Evolutionary conservation across 192 early-diverging fungal genomes (phyloP).

Genomic region (Coemansia sp.): DNA sequence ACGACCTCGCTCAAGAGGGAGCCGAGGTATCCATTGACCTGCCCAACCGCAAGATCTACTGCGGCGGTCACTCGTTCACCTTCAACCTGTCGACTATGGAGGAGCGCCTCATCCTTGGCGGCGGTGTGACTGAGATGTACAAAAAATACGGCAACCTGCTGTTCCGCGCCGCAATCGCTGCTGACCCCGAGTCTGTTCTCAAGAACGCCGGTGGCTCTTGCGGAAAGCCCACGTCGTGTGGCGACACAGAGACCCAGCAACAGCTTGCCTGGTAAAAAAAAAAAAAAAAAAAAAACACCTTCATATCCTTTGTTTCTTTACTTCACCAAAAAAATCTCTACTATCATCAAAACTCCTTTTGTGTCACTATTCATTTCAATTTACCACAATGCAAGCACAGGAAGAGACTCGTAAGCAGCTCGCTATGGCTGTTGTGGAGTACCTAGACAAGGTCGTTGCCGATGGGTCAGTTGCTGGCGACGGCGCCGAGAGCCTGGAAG

Average conservation of each 20-base stretch:
- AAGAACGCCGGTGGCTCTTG: conserved; percentile 50
- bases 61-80: conserved; percentile 59
- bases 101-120: conserved; percentile 70
- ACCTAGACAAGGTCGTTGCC: conserved; percentile 51
- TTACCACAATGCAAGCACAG: conserved; percentile 3
- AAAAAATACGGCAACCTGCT: conserved; percentile 71
- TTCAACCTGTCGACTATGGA: conserved; percentile 74
- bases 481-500: conserved; percentile 59
- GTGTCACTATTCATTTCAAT: neutral
- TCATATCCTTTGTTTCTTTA: neutral
- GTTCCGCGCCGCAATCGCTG: conserved; percentile 72
- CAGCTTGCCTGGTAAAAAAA: conserved; percentile 54
- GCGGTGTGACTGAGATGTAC: conserved; percentile 82
- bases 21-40: conserved; percentile 71
- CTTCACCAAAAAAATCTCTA: neutral
- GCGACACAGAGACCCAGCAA: conserved; percentile 41
- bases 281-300: too few species aligned
- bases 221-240: conserved; percentile 46
- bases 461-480: conserved; percentile 40
- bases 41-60: conserved; percentile 65
- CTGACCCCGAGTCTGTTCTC: conserved; percentile 57
- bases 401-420: conserved; percentile 37
- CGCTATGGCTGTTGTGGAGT: conserved; percentile 49
- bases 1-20: conserved; percentile 72
- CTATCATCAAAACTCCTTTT: neutral